These are phyloP conservation scores for Sisymbrium irio DNA, from an alignment of 345 rosid genomes.

Conservation along the genomic window DNA sequence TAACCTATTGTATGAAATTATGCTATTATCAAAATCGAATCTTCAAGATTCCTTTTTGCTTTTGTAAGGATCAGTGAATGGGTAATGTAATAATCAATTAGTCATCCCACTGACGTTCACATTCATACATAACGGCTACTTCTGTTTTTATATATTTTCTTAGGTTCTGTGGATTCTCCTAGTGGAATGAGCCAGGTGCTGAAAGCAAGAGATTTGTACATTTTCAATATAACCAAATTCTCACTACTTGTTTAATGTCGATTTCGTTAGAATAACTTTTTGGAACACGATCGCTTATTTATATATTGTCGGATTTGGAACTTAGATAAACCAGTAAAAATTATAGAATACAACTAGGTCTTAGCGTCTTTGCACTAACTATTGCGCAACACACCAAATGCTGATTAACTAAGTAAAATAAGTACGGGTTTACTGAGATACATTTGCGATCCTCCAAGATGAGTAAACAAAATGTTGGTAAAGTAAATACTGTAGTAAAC, in stretches of 20 bases:
- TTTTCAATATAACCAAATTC: conserved; percentile 17
- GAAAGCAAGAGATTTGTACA: conserved; percentile 32
- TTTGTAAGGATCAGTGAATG: not conserved
- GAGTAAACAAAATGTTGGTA: not conserved
- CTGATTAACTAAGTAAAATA: not conserved
- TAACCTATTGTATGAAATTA: conserved; percentile 5
- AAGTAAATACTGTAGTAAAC: conserved; percentile 1
- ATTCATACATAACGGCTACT: conserved; percentile 33
- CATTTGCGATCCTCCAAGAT: not conserved
- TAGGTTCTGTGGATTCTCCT: conserved; percentile 17
- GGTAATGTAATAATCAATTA: conserved; percentile 24
- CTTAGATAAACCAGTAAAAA: too few species aligned
- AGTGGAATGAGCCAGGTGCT: conserved; percentile 27
- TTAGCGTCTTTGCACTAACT: too few species aligned
- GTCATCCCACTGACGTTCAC: conserved; percentile 11
- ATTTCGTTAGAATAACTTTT: not conserved
- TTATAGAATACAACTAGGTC: too few species aligned
- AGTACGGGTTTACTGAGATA: not conserved
- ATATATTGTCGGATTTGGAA: too few species aligned
- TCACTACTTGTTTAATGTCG: not conserved
- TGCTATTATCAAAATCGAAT: not conserved
- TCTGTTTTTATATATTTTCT: not conserved
- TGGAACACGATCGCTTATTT: not conserved
- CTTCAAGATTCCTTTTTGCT: conserved; percentile 19
- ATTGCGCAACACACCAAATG: not conserved